These are phyloP conservation scores for Globisporangium camurandrum DNA, from an alignment of 352 stramenopile species.

Conservation along the genomic window DNA sequence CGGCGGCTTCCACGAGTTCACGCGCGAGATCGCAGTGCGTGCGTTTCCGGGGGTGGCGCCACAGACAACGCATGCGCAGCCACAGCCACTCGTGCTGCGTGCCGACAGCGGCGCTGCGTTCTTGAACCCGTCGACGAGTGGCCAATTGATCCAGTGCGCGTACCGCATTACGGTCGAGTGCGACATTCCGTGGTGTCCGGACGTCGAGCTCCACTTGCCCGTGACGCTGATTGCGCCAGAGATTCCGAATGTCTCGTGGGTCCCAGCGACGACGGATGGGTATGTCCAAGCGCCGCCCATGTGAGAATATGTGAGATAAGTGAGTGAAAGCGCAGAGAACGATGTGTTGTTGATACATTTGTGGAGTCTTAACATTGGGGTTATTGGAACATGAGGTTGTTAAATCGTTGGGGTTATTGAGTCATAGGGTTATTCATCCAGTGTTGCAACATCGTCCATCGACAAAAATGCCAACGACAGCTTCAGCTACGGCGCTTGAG, in stretches of 20 bases:
- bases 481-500: conserved; percentile 1
- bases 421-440: too few relatives aligned
- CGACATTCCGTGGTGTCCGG: conserved; percentile 57
- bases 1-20: conserved; percentile 27
- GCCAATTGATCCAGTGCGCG: conserved; percentile 36
- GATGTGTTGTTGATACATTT: too few relatives aligned
- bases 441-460: neutral
- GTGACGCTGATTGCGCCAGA: conserved; percentile 42
- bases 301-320: neutral
- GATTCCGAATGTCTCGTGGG: conserved; percentile 20
- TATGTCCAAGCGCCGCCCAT: conserved; percentile 2
- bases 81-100: conserved; percentile 37
- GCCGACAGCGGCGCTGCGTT: conserved; percentile 15
- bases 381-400: too few relatives aligned
- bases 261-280: conserved; percentile 13
- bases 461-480: neutral
- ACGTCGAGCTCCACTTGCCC: conserved; percentile 47
- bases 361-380: too few relatives aligned
- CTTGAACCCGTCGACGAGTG: conserved; percentile 40
- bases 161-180: conserved; percentile 70
- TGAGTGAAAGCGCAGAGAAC: neutral
- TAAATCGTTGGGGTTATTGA: too few relatives aligned
- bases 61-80: conserved; percentile 27
- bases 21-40: conserved; percentile 26
- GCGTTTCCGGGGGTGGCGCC: conserved; percentile 42